Percentiles rank a stretch among this genome's conserved stretches.
phyloP scores from a whole-genome alignment of 2,329 filamentous ascomycete genomes.

The Colletotrichum lindemuthianum region DNA sequence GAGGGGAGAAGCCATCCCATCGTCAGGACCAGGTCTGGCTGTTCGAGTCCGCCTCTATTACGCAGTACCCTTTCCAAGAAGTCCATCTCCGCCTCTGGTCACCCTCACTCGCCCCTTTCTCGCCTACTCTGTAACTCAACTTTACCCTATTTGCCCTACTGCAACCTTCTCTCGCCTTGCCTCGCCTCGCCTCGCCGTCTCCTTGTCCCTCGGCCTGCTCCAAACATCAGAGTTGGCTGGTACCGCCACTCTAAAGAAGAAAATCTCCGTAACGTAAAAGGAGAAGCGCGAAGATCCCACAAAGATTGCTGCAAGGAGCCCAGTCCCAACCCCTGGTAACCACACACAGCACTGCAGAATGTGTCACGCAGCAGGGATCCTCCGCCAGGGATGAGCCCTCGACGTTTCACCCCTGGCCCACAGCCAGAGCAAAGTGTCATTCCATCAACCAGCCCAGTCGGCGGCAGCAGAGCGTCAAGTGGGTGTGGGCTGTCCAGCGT shows the following conservation, averaged over 20 bases:
- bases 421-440: constrained; percentile 24
- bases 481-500: constrained; percentile 21
- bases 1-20: too few relatives aligned
- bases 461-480: constrained; percentile 13
- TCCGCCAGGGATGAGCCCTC: constrained; percentile 14
- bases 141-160: too few relatives aligned
- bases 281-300: constrained; percentile 33
- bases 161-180: too few relatives aligned
- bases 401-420: constrained; percentile 32
- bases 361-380: background rate
- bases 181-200: too few relatives aligned
- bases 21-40: too few relatives aligned
- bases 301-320: constrained; percentile 35
- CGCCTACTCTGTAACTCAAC: too few relatives aligned
- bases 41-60: background rate
- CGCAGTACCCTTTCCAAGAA: background rate
- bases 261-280: constrained; percentile 34
- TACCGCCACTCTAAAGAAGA: constrained; percentile 5
- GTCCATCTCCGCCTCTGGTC: too few relatives aligned
- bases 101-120: too few relatives aligned
- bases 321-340: background rate
- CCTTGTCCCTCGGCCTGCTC: too few relatives aligned
- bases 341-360: background rate
- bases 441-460: constrained; percentile 5
- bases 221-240: too few relatives aligned